These are phyloP conservation scores for Eimeria tenella DNA, from an alignment of 169 alveolate species.

Conservation along the genomic window DNA sequence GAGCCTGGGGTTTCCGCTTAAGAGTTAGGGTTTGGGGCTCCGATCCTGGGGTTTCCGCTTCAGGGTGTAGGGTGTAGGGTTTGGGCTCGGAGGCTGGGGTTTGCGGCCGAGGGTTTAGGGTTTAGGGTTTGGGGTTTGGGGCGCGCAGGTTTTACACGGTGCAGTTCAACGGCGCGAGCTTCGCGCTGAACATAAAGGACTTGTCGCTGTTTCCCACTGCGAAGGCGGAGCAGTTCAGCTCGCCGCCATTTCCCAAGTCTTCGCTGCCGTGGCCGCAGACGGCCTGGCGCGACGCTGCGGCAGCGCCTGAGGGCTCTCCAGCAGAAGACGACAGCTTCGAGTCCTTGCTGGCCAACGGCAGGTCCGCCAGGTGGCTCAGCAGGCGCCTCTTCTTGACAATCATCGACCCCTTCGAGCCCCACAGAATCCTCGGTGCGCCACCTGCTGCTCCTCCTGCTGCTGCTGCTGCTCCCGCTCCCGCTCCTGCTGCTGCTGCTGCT, in stretches of 20 bases:
- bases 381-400: neutral
- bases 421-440: slow-evolving; percentile 17
- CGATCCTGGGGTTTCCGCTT: too few relatives aligned
- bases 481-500: neutral
- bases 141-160: neutral
- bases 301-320: neutral
- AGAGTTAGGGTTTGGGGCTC: too few relatives aligned
- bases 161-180: neutral
- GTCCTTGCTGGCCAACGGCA: neutral
- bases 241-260: neutral
- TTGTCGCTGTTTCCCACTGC: neutral
- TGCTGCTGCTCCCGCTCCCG: neutral
- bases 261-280: neutral
- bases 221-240: neutral
- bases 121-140: too few relatives aligned
- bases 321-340: neutral
- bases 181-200: neutral
- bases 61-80: too few relatives aligned
- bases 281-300: neutral
- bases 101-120: too few relatives aligned
- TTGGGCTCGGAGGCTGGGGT: too few relatives aligned
- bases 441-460: neutral
- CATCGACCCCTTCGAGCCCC: slow-evolving; percentile 53
- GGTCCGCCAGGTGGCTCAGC: slow-evolving; percentile 20
- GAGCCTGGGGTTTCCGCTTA: too few relatives aligned